A percentile compares a stretch with the other conserved stretches of the same genome.
These are phyloP conservation scores for Exophiala viscosa DNA, from an alignment of 2,329 filamentous ascomycete genomes.

Conservation along the genomic window DNA sequence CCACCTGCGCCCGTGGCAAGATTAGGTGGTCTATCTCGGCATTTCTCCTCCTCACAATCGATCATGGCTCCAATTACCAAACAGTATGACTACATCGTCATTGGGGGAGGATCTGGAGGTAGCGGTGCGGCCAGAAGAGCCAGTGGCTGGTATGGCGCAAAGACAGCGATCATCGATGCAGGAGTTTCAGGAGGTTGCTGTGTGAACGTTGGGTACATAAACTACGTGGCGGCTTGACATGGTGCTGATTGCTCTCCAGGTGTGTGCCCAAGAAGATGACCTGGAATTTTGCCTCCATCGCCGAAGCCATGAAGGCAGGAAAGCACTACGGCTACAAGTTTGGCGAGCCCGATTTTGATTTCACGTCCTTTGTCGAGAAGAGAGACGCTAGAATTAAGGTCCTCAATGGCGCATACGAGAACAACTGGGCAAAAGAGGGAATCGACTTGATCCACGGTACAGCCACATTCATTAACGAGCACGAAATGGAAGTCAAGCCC, in stretches of 20 bases:
- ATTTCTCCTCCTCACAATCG: constrained; percentile 36
- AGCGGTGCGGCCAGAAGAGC: constrained; percentile 49
- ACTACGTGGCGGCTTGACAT: background rate
- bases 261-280: constrained; percentile 54
- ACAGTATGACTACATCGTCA: constrained; percentile 54
- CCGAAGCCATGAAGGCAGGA: constrained; percentile 45
- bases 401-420: constrained; percentile 48
- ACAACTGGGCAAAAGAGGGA: constrained; percentile 48
- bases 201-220: constrained; percentile 50
- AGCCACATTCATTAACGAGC: constrained; percentile 44
- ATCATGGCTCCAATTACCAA: constrained; percentile 47
- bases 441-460: constrained; percentile 50
- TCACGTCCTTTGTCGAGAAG: constrained; percentile 46
- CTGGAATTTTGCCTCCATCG: constrained; percentile 50
- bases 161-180: constrained; percentile 50
- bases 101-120: constrained; percentile 53
- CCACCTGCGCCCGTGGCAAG: constrained; percentile 30
- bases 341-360: constrained; percentile 43
- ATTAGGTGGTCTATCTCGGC: constrained; percentile 39
- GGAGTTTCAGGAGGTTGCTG: constrained; percentile 48
- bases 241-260: constrained; percentile 30
- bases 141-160: constrained; percentile 51
- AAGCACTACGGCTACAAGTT: constrained; percentile 49
- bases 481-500: constrained; percentile 44
- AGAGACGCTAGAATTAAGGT: constrained; percentile 45